phyloP scores from a whole-genome alignment of 495 filamentous ascomycete genomes.

The Penicillium pancosmium region DNA sequence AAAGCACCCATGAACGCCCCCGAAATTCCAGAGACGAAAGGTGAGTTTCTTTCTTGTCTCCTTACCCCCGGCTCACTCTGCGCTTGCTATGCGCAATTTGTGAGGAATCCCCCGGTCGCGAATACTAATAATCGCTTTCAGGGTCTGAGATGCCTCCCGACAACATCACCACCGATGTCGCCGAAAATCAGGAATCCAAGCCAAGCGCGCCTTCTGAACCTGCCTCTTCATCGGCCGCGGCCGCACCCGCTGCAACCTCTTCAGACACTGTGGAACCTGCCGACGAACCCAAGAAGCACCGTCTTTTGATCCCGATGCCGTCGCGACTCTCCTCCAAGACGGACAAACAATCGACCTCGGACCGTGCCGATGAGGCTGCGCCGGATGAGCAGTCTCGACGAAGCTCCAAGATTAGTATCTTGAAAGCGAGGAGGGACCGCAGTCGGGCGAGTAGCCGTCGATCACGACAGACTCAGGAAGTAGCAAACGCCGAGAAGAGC shows the following conservation, averaged over 20 bases:
- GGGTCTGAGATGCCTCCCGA: constrained; percentile 35
- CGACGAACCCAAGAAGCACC: constrained; percentile 55
- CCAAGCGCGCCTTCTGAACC: constrained; percentile 28
- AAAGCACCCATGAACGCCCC: constrained; percentile 44
- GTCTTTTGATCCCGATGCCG: constrained; percentile 61
- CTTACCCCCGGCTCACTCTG: background rate
- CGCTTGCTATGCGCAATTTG: background rate
- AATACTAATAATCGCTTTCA: constrained; percentile 21
- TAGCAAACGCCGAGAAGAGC: constrained; percentile 41
- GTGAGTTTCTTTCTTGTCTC: constrained; percentile 15
- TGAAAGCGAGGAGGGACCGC: constrained; percentile 66
- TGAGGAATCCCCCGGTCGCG: constrained; percentile 11
- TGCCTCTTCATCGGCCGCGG: constrained; percentile 23
- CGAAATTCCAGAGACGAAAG: constrained; percentile 25
- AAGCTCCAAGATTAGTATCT: constrained; percentile 71
- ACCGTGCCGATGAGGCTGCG: constrained; percentile 65
- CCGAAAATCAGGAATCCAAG: constrained; percentile 31
- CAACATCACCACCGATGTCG: constrained; percentile 30
- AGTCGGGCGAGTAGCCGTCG: constrained; percentile 67
- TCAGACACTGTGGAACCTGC: constrained; percentile 18
- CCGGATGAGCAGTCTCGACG: constrained; percentile 63
- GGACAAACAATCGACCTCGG: constrained; percentile 62
- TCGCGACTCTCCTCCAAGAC: constrained; percentile 69
- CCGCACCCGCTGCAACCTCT: constrained; percentile 17
- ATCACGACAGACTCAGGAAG: constrained; percentile 50